Base-by-base conservation (phyloP, 768 basidiomycete genomes). In the Lepiota subincarnata region DNA sequence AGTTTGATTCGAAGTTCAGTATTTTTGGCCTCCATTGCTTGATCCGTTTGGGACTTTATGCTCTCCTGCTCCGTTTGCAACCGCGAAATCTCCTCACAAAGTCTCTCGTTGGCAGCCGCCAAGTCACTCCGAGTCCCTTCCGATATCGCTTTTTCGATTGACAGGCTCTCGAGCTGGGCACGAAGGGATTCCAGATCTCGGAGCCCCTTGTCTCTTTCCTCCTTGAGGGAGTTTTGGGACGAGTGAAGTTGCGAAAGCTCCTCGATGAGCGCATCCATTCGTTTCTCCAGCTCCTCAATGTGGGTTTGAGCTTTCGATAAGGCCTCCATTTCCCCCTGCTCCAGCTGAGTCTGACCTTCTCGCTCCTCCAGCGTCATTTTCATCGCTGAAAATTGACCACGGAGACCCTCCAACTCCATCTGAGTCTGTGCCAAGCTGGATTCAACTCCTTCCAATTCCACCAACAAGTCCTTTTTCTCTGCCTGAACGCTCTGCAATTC, bases 21-120 rank as follows among this genome's bases (percentile, higher is more conserved):
- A 50, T 73, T 60, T 57, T 73, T 64, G 39, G 66, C 63, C 62
- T 75, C 68, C 57, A 69, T 58, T 36, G 66, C 64, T 37, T 60
- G 63, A 49, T 63, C 59, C n/a, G 50, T 48, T 4, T 50, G 49
- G 11, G 55, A 56, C 14, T 67, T 64, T n/a, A 24, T 24, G 63
- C 63, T 50, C 26, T 71, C 69, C 26, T 73, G 69, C 34, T 66
- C 64, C 35, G 67, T 55, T 31, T 60, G 59, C 12, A 68, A 28
- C 0, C 20, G 61, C 3, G 59, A 55, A n/a, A 68, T 49, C 8
- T 66, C 58, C 3, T 58, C 50, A 31, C 50, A 52, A 7, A 65
- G 53, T 26, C 20, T 53, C 28, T 38, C 46, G 18, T 47, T 54
- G 37, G 45, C 18, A 20, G 20, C 18, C 12, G 16, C 24, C 31